Conservation (phyloP, 768 basidiomycete species). For the Mycena indigotica region DNA sequence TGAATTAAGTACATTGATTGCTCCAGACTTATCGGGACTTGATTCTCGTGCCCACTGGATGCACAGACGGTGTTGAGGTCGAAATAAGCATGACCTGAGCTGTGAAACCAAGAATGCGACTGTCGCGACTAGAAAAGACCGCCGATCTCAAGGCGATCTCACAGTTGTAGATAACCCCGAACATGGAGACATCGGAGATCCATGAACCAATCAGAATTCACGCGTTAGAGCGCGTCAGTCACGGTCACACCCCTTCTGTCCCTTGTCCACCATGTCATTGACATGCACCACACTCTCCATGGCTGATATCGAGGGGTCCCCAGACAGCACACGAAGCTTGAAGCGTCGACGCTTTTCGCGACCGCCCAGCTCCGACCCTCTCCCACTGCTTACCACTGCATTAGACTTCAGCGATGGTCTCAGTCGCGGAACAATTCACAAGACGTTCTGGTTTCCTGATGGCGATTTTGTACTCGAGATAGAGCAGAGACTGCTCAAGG, state of each 20-base stretch:
- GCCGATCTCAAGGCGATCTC: too few relatives aligned
- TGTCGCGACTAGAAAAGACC: too few relatives aligned
- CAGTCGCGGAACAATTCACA: background rate
- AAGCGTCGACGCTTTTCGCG: slow-evolving; percentile 17
- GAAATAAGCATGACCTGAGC: too few relatives aligned
- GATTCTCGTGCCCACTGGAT: too few relatives aligned
- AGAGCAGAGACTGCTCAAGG: slow-evolving; percentile 27
- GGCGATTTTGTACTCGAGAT: slow-evolving; percentile 39
- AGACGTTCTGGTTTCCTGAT: slow-evolving; percentile 33
- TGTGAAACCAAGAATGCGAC: too few relatives aligned
- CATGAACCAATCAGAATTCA: background rate
- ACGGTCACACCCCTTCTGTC: background rate
- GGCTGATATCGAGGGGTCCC: background rate
- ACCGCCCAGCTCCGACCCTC: background rate
- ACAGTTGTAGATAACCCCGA: too few relatives aligned
- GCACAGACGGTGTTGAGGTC: too few relatives aligned
- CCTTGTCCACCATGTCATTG: background rate
- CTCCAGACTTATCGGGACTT: too few relatives aligned
- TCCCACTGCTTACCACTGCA: too few relatives aligned
- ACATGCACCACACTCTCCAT: background rate
- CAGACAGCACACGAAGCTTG: background rate
- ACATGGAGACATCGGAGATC: background rate
- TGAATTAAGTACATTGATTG: too few relatives aligned
- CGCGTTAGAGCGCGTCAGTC: background rate
- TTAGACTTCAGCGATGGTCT: too few relatives aligned